phyloP scores from a whole-genome alignment of 1,139 yeast species.

The Kurtzmaniella quercitrusa region DNA sequence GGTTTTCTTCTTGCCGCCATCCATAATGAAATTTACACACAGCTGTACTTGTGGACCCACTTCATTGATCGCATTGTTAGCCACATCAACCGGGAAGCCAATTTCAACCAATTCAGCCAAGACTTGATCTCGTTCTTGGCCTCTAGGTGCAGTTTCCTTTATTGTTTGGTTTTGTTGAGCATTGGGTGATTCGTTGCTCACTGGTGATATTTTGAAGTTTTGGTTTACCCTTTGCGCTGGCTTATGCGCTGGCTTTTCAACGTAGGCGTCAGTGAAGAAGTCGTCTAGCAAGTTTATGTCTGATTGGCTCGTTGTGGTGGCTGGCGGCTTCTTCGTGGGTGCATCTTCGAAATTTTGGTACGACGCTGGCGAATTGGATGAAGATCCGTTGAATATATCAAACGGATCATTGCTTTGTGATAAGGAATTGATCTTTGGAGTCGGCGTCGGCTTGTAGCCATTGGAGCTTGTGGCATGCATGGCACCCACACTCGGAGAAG shows the following conservation, averaged over 20 bases:
- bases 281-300: slow-evolving; percentile 30
- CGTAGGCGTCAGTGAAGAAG: slow-evolving; percentile 39
- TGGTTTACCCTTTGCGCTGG: not conserved
- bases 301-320: not conserved
- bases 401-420: slow-evolving; percentile 18
- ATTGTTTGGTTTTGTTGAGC: not conserved
- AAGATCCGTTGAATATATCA: slow-evolving; percentile 13
- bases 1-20: slow-evolving; percentile 16
- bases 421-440: not conserved
- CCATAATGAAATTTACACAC: slow-evolving; percentile 70
- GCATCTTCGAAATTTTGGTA: too few relatives aligned
- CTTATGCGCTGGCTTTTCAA: not conserved
- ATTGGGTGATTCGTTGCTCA: not conserved
- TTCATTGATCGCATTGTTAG: slow-evolving; percentile 55
- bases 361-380: too few relatives aligned
- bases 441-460: slow-evolving; percentile 2
- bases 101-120: slow-evolving; percentile 74
- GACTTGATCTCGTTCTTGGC: slow-evolving; percentile 38
- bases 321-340: too few relatives aligned
- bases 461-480: not conserved
- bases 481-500: not conserved
- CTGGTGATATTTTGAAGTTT: not conserved
- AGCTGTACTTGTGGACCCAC: slow-evolving; percentile 59
- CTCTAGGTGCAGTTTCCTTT: not conserved
- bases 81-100: slow-evolving; percentile 66